These are phyloP conservation scores for Cunninghamia lanceolata DNA, from an alignment of 75 land plant genomes.

Conservation along the genomic window DNA sequence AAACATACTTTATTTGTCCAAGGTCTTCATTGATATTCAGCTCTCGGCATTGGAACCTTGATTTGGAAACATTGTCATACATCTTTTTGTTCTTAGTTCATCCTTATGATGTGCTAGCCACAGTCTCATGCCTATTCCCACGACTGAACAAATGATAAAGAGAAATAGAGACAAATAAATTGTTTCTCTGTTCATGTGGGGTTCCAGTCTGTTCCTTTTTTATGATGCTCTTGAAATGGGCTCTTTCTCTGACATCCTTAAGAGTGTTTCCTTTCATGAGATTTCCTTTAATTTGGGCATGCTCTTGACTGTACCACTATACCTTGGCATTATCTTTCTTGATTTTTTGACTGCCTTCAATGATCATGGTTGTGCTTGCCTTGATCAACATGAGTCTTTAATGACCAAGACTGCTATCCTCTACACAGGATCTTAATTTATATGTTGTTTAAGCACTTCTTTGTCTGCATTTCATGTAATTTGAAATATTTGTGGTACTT, in stretches of 20 bases:
- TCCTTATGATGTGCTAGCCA: constrained; percentile 56
- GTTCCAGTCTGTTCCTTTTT: constrained; percentile 81
- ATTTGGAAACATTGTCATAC: constrained; percentile 58
- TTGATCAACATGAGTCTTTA: too few relatives aligned
- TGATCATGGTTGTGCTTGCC: too few relatives aligned
- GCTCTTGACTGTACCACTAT: too few relatives aligned
- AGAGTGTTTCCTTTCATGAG: constrained; percentile 72
- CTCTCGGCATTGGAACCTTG: constrained; percentile 88
- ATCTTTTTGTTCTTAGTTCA: constrained; percentile 57
- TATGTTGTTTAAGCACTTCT: too few relatives aligned
- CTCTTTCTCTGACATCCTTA: constrained; percentile 39
- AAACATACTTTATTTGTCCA: constrained; percentile 91
- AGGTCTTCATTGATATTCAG: constrained; percentile 97
- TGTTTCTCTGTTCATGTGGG: constrained; percentile 81
- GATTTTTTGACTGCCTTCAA: too few relatives aligned
- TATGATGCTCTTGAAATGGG: constrained; percentile 84
- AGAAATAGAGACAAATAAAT: constrained; percentile 65
- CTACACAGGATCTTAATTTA: too few relatives aligned
- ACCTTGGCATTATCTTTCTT: too few relatives aligned
- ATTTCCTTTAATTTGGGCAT: too few relatives aligned
- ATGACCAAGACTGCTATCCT: too few relatives aligned
- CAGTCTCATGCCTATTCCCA: constrained; percentile 57
- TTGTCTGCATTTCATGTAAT: too few relatives aligned
- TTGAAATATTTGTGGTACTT: too few relatives aligned
- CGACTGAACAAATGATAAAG: constrained; percentile 56